Evolutionary conservation across 2,329 filamentous ascomycete species (phyloP).

Genomic region (Ophiostoma ips): DNA sequence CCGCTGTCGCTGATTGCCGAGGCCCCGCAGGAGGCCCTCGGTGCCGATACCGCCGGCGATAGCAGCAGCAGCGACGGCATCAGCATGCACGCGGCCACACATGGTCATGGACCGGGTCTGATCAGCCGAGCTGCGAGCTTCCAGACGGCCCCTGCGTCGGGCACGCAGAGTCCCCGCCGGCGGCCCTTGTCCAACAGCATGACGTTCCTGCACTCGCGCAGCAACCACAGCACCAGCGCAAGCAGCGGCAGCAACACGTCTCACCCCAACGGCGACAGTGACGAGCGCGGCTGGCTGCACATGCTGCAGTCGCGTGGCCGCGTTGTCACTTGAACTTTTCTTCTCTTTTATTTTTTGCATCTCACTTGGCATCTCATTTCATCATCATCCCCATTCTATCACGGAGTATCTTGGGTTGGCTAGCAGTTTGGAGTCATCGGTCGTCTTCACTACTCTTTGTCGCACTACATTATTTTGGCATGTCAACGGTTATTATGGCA

Average conservation of each 20-base stretch:
- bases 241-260: background rate
- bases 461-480: background rate
- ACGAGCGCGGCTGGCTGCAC: slow-evolving; percentile 22
- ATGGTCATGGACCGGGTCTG: background rate
- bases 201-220: slow-evolving; percentile 13
- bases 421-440: no score
- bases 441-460: no score
- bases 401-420: no score
- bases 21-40: slow-evolving; percentile 10
- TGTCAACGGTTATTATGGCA: background rate
- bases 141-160: background rate
- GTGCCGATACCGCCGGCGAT: background rate
- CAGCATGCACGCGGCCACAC: background rate
- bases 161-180: slow-evolving; percentile 5
- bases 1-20: slow-evolving; percentile 20
- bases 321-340: slow-evolving; percentile 8
- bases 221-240: slow-evolving; percentile 12
- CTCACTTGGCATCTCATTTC: background rate
- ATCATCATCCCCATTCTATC: no score
- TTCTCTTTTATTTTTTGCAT: background rate
- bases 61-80: background rate
- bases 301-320: slow-evolving; percentile 24
- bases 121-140: background rate
- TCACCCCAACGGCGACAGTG: slow-evolving; percentile 17
- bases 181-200: slow-evolving; percentile 16